Evolutionary conservation across 108 stramenopile species (phyloP).

Genomic region (Conticribra guillardii): DNA sequence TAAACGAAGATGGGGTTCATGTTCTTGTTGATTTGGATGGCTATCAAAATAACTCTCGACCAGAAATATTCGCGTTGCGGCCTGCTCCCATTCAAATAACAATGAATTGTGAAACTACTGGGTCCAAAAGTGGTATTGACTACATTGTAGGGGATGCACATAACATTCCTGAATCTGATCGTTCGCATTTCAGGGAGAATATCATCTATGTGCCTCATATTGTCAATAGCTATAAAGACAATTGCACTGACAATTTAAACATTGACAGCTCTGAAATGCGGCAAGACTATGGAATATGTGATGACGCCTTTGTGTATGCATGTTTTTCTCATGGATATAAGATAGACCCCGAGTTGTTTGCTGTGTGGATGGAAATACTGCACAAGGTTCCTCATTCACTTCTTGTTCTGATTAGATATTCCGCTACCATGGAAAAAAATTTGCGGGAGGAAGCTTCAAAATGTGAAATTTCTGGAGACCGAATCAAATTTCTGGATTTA

Average conservation of each 20-base stretch:
- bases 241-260: not conserved
- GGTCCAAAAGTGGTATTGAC: constrained; percentile 5
- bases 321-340: constrained; percentile 6
- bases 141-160: constrained; percentile 1
- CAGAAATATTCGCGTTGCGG: not conserved
- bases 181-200: constrained; percentile 2
- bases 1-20: not conserved
- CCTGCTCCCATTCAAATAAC: constrained; percentile 9
- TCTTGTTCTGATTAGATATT: constrained; percentile 6
- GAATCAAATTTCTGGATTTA: constrained; percentile 3
- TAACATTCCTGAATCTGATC: not conserved
- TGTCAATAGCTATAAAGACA: not conserved
- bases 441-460: not conserved
- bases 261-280: constrained; percentile 4
- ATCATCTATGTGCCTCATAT: not conserved
- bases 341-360: constrained; percentile 9
- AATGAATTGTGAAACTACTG: not conserved
- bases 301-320: constrained; percentile 13
- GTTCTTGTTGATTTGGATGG: constrained; percentile 6
- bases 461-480: not conserved
- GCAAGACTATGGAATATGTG: not conserved
- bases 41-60: not conserved
- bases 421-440: constrained; percentile 4
- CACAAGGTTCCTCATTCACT: constrained; percentile 1
- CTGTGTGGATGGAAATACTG: constrained; percentile 9